These are phyloP conservation scores for Pythium biforme DNA, from an alignment of 352 stramenopile genomes.

Conservation along the genomic window DNA sequence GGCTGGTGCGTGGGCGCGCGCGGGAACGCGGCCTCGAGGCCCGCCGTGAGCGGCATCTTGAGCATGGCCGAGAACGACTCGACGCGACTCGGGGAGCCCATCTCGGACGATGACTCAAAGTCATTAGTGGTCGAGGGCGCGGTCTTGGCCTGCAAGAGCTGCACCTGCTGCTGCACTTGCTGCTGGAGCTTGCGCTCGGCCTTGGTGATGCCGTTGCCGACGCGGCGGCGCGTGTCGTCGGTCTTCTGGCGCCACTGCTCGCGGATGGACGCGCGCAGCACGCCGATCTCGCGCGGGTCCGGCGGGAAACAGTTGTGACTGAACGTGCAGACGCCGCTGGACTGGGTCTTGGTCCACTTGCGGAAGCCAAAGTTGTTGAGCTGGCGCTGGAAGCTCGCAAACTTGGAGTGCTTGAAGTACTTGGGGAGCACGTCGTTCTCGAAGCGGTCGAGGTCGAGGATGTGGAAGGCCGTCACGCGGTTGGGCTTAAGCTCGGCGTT, in stretches of 20 bases:
- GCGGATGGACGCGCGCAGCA: constrained; percentile 45
- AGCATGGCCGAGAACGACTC: constrained; percentile 42
- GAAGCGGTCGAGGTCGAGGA: constrained; percentile 74
- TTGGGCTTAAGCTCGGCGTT: constrained; percentile 69
- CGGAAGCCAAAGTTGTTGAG: constrained; percentile 93
- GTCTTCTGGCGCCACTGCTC: constrained; percentile 76
- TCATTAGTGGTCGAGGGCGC: background rate
- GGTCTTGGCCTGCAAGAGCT: constrained; percentile 14
- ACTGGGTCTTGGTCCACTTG: constrained; percentile 84
- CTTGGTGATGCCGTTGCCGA: constrained; percentile 52
- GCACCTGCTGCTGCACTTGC: constrained; percentile 26
- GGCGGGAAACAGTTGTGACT: constrained; percentile 81
- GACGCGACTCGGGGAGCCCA: constrained; percentile 23
- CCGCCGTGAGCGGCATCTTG: constrained; percentile 35
- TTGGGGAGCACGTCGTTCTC: constrained; percentile 89
- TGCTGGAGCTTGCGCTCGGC: constrained; percentile 38
- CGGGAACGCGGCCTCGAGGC: constrained; percentile 30
- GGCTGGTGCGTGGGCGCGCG: constrained; percentile 46
- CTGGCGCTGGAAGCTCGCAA: constrained; percentile 91
- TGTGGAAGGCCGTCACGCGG: constrained; percentile 71
- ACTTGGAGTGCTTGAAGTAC: constrained; percentile 94
- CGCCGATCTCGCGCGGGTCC: constrained; percentile 38
- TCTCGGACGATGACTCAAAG: constrained; percentile 1
- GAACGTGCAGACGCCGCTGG: constrained; percentile 80
- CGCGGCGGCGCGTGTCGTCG: constrained; percentile 39